Percentiles rank a stretch among this genome's conserved stretches.
phyloP scores from a whole-genome alignment of 139 green algal species.

The Chlamydomonas sp. region DNA sequence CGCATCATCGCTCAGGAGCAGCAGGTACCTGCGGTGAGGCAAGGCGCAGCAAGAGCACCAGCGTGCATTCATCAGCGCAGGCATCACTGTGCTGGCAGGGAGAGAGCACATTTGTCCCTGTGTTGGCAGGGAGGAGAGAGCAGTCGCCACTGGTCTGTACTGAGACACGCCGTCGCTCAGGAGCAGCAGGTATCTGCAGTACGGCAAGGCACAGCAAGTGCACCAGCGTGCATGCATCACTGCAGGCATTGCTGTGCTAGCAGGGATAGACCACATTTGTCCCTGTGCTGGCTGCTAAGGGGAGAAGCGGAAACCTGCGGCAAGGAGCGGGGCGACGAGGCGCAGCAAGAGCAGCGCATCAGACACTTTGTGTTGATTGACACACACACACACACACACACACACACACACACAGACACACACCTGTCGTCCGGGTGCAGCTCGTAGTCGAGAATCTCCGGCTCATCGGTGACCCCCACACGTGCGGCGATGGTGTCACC shows the following conservation, averaged over 20 bases:
- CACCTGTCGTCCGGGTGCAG: conserved; percentile 36
- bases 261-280: not conserved
- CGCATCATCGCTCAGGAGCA: conserved; percentile 46
- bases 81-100: not conserved
- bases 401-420: too few relatives aligned
- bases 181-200: conserved; percentile 44
- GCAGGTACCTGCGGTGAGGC: conserved; percentile 36
- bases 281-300: conserved; percentile 24
- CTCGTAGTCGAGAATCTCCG: conserved; percentile 28
- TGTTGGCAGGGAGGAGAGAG: too few relatives aligned
- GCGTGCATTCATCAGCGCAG: not conserved
- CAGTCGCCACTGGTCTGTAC: not conserved
- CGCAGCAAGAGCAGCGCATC: not conserved
- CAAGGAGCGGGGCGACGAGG: too few relatives aligned
- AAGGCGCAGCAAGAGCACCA: not conserved
- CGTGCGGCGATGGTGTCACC: conserved; percentile 40
- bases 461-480: conserved; percentile 40
- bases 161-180: conserved; percentile 35
- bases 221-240: not conserved
- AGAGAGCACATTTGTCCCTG: not conserved
- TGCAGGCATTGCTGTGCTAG: not conserved
- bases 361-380: too few relatives aligned
- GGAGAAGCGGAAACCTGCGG: conserved; percentile 43
- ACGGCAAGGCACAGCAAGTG: not conserved
- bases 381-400: too few relatives aligned